Base-by-base conservation (phyloP, 116 monocot genomes). In the Phalaenopsis hybrid region DNA sequence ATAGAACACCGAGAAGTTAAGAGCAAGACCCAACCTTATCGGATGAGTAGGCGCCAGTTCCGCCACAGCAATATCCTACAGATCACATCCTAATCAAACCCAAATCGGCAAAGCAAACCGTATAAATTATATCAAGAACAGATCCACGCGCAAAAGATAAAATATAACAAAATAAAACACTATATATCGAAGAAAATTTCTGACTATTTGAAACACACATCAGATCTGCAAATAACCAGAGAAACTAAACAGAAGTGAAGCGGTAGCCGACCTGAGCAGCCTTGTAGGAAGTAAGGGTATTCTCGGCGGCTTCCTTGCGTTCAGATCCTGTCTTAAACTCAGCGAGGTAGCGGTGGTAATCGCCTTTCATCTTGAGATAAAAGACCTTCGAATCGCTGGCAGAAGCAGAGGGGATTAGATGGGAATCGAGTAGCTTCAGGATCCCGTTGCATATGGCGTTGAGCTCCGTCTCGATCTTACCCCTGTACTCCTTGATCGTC, bases 1-100 rank as follows among this genome's bases (percentile, higher is more conserved):
- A 82, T 87, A 90, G 46, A 90, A 92, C 83, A 92, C 92, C 3
- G 90, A 90, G 84, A 88, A 90, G 77, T 92, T 92, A 20, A 89
- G 92, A 5, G 92, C 90, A 74, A 92, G 79, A 3, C 90, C 88
- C 75, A 92, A 68, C 49, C 92, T 85, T 44, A 88, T 87, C 2
- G 90, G 92, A 65, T 92, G 88, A 28, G 90, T 88, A 12, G 92
- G 84, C 12, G 88, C 76, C 74, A 92, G 70, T 4, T 88, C 88
- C 28, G 80, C 81, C 79, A 41, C 59, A 4, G 90, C 90, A 61
- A 88, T 88, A 45, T 88, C 92, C 90, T 90, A 81, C 51, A 87
- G 34, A 74, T 37, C 58, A 74, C 18, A 73, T 77, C 10, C 59
- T 1, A 51, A 75, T 81, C 59, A 43, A 81, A 20, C 70, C 8